Conservation (phyloP, 139 green algal genomes). For the Mychonastes homosphaera region DNA sequence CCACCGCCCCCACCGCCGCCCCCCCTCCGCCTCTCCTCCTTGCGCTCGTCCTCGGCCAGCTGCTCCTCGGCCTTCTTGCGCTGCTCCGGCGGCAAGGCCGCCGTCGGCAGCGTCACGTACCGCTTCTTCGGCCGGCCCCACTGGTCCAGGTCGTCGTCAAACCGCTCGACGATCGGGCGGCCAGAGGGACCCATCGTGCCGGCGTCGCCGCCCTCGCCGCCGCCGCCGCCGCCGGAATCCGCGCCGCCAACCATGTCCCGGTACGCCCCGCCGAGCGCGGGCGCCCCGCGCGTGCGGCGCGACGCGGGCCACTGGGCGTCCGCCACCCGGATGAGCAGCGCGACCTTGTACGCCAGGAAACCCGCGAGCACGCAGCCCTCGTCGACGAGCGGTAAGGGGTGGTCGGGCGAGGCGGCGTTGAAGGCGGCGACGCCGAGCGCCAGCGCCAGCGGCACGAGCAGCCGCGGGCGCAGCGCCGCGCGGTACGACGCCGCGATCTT, state of each 20-base stretch:
- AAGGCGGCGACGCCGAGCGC: conserved; percentile 7
- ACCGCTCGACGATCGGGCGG: conserved; percentile 13
- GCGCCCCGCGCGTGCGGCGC: not conserved
- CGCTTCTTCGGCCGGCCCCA: conserved; percentile 27
- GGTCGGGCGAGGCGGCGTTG: not conserved
- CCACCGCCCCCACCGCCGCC: too few species aligned
- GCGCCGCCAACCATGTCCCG: not conserved
- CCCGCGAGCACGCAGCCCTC: conserved; percentile 44
- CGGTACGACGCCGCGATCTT: conserved; percentile 38
- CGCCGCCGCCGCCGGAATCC: not conserved
- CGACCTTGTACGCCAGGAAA: conserved; percentile 55
- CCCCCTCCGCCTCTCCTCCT: too few species aligned
- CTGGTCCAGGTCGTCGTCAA: conserved; percentile 35
- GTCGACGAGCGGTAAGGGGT: conserved; percentile 15
- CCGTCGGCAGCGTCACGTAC: too few species aligned
- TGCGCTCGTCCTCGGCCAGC: too few species aligned
- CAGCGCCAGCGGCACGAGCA: conserved; percentile 46
- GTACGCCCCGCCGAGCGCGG: not conserved
- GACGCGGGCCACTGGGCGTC: too few species aligned
- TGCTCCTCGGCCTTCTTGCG: too few species aligned
- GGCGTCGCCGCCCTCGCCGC: too few species aligned
- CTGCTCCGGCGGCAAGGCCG: too few species aligned
- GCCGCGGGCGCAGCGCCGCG: conserved; percentile 36
- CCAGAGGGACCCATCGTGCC: too few species aligned
- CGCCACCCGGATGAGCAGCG: conserved; percentile 47